Evolutionary conservation across 2,329 filamentous ascomycete species (phyloP), one percentile per base, ranked within the genome.

Genomic region (Drechslerella coelobrocha): DNA sequence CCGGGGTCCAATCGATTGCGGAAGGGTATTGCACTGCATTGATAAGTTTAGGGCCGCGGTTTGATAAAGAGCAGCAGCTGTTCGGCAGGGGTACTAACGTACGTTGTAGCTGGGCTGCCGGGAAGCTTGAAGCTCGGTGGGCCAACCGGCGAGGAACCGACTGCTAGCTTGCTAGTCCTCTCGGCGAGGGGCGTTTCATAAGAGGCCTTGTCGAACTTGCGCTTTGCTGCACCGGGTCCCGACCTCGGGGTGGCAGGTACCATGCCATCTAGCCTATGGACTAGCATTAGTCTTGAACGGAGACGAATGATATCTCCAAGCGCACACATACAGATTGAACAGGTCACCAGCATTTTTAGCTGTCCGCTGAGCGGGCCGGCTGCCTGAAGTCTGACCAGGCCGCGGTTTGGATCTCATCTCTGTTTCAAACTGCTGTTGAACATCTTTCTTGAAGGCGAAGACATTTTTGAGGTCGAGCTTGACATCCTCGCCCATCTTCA

Each of bases 401-500:
- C 89, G 85, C 5, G 82, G 83, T 76, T 88, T 89, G 26, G 85
- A 85, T 69, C 90, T 84, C 73, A 84, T 88, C 76, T 88, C 89
- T 73, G 90, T 86, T 78, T 96, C 92, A 56, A 97, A 81, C 37
- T 85, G 84, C 76, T 97, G 92, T 77, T 93, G 91, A 6, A 97
- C 84, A 76, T 90, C 88, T 77, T 91, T 89, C 79, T 96, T 96
- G 78, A 99, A 89, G 61, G 87, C 86, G 45, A 89, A 85, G 48
- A 90, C 85, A 0, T 85, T 88, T 37, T 89, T 85, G 43, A 95
- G 82, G 51, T 89, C 86, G 72, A 90, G 81, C 68, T 84, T 87
- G 72, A 88, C 87, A 63, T 91, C 89, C 62, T 95, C 91, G 51
- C 68, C 62, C 88, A 97, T 92, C 80, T 93, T 96, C 78, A 99